Evolutionary conservation across 1,284 basidiomycete genomes (phyloP), one percentile per base, ranked within the genome.

Genomic region (Omphalotus olearius): DNA sequence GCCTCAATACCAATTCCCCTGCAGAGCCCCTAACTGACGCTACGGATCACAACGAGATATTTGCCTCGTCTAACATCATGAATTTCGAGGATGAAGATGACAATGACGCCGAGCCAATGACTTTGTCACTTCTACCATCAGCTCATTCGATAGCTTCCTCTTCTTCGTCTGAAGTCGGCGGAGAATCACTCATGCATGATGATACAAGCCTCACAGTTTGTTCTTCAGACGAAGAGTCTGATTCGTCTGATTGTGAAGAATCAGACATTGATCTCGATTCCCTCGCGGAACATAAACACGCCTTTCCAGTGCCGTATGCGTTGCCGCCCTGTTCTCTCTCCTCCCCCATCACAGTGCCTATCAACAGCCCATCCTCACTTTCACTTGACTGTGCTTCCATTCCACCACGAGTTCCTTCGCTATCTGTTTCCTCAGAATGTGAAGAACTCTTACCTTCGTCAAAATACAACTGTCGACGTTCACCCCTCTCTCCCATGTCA

Each of bases 261-360:
- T 52, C 54, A 35, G 54, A 55, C 25, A 33, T 51, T 37, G 54
- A 55, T 48, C 38, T 52, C 14, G 50, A 55, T 36, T 44, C 35
- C 23, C 20, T 55, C 30, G 41, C 39, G 17, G 53, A 55, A 13
- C 40, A 52, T 37, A 46, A 49, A 20, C 38, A 40, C 13, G 37
- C 38, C 6, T 7, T 17, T 18, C 23, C 18, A 28, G 47, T 37
- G 38, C n/a, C 44, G 43, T 40, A 50, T 53, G 33, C 26, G 20
- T 38, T 33, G 17, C 36, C 7, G 25, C 38, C 43, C 17, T 48
- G 37, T 16, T 35, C 25, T 17, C 23, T 37, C 41, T 26, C 33
- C 38, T 43, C 45, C 30, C 4, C 45, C 35, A 23, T 40, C 38
- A 52, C 45, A 26, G 14, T 16, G 25, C 25, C 25, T 30, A 6